Evolutionary conservation across 176 grass and related monocot species (phyloP), one percentile per base, ranked within the genome.

Genomic region (Zizania latifolia): DNA sequence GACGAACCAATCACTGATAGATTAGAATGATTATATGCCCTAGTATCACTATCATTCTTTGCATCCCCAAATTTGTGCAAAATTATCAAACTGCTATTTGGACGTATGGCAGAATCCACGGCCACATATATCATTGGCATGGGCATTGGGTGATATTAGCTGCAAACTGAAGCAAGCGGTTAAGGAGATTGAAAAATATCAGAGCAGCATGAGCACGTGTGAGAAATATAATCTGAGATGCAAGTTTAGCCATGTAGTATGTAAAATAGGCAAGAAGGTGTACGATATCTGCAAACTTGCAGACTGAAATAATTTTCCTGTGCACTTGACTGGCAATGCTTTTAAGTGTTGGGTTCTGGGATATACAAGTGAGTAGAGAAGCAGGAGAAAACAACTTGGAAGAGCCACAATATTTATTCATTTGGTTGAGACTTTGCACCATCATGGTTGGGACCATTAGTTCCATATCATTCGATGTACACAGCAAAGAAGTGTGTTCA

Each of bases 241-340:
- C 86, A 87, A 91, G 60, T 91, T 89, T 16, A 81, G 54, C 66
- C 63, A 81, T 80, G 71, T 93, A 70, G 83, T 85, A 51, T 93
- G 94, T 91, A 97, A 89, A 91, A 71, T 97, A 80, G 94, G 94
- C 40, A 93, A 91, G 74, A 93, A 91, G 68, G 78, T 92, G 30
- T 83, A 91, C 23, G 81, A 80, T 60, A 87, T 97, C 30, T 91
- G 94, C 76, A 87, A 89, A 58, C 2, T 82, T 78, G 41, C 65
- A 31, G 79, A 86, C 54, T 91, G 53, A 89, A 62, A 69, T 27
- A 58, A 10, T 17, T 8, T 38, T 62, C 10, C 24, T 75, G 51
- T 68, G 3, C 64, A 33, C 26, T 10, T 68, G 14, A 8, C 14
- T 33, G 0, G 6, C 8, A 16, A 61, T 34, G 32, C 4, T 34